Evolutionary conservation across 2,329 filamentous ascomycete genomes (phyloP), one percentile per base, ranked within the genome.

Genomic region (Camillea tinctor): DNA sequence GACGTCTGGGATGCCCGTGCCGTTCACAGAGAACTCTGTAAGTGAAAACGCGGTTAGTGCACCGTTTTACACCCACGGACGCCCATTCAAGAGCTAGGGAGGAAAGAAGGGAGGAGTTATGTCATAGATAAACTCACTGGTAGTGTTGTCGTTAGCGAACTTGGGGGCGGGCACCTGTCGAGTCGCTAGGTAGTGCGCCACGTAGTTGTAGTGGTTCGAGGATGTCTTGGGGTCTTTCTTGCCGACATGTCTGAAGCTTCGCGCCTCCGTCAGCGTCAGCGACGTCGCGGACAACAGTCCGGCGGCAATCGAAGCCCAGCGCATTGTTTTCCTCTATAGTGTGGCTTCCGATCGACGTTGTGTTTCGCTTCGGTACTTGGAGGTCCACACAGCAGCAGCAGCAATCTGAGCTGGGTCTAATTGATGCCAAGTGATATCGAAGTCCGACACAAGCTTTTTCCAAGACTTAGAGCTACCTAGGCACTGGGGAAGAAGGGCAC

Each of bases 1-100:
- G 2, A 90, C 85, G 17, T 88, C 84, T 1, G 88, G 88, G 58
- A 90, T 80, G 1, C 76, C 79, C 1, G 78, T 81, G 26, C 88
- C 84, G 69, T 90, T 84, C 56, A 89, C 83, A 50, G 79, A 80
- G 64, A 84, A 88, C 61, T 80, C 86, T 77, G 24, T 23, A 80
- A 68, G 49, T 40, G 3, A 11, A 9, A 30, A 2, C 13, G 26
- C 8, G 26, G 13, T 30, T 30, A 30, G 26, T 30, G 26, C 26
- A 30, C 26, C 8, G 13, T 19, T 40, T 8, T 40, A 62, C 23
- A 60, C 55, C 21, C 17, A 30, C 23, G n/a, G 9, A 15, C 7
- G 26, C 3, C 26, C 7, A 7, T 11, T 30, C 8, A 11, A 30
- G 26, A 30, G 26, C 26, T 30, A 30, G 26, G 26, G 13, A 30